Base-by-base conservation (phyloP, 2,329 filamentous ascomycete species). In the Xylariaceae sp. region DNA sequence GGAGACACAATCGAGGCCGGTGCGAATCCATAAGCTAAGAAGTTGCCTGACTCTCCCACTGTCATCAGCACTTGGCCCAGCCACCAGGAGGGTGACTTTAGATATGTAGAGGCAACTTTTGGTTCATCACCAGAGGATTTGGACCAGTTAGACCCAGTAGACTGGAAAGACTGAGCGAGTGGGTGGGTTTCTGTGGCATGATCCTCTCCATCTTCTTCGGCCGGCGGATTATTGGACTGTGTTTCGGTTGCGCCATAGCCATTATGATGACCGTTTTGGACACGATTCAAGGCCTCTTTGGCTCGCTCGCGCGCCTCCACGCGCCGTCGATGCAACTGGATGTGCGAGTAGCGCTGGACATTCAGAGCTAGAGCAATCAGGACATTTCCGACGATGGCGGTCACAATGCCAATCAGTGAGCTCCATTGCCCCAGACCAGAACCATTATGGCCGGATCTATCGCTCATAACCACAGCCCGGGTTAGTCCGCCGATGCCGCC, bases 1-100 rank as follows among this genome's bases (percentile, higher is more conserved):
- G 94, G 94, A 27, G 92, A 97, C 35, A 99, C 94, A 65, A 99
- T 97, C 11, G 94, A 97, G 6, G 94, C 94, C 3, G 94, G 94
- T 24, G 94, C 94, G 70, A 99, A 99, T 20, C 94, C 94, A 68
- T 99, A 99, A 0, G 94, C 94, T 59, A 99, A 77, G 68, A 99
- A 99, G 71, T 99, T 99, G 45, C 94, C 94, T 68, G 89, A 88
- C 75, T 99, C 94, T 52, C 94, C 94, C 20, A 96, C 76, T 0
- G 87, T 91, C 84, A 99, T 99, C 55, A 99, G 80, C 13, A 95
- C 82, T 61, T 97, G 93, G 16, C 94, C 94, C 26, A 87, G 75
- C 94, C 94, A 99, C 94, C 94, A 99, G 69, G 94, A 97, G 1
- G 92, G 91, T 29, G 92, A 96, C 60, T 85, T 86, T 55, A 99